phyloP scores from a whole-genome alignment of 306 rosid species.

The Rosa lucieae region DNA sequence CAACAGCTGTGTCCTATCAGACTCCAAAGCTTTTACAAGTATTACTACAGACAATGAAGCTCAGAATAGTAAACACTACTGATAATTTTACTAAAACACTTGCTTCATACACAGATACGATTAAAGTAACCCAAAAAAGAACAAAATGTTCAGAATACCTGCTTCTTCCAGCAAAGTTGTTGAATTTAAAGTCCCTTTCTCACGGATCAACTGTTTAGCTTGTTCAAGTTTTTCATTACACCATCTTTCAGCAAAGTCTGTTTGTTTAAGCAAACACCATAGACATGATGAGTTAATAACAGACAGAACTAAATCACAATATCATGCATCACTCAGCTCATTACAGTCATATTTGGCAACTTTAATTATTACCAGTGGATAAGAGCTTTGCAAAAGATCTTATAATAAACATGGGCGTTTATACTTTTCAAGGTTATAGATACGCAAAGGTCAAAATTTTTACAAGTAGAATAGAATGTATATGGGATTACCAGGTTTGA shows the following conservation, averaged over 20 bases:
- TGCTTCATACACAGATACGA: conserved; percentile 7
- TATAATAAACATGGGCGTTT: not conserved
- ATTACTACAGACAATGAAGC: conserved; percentile 42
- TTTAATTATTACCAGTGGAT: not conserved
- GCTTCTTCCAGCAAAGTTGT: conserved; percentile 57
- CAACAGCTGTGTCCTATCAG: conserved; percentile 58
- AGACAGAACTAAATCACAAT: not conserved
- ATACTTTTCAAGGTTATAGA: not conserved
- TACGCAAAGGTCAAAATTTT: not conserved
- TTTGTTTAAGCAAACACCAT: conserved; percentile 11
- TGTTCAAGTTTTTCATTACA: conserved; percentile 65
- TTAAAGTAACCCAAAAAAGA: conserved; percentile 4
- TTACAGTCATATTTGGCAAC: not conserved
- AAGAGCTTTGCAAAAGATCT: not conserved
- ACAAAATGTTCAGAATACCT: conserved; percentile 39
- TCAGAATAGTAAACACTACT: conserved; percentile 16
- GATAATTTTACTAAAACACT: conserved; percentile 9
- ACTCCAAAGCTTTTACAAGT: conserved; percentile 74
- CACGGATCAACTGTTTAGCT: conserved; percentile 43
- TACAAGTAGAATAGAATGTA: not conserved
- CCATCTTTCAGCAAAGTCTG: conserved; percentile 85
- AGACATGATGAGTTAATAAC: conserved; percentile 13
- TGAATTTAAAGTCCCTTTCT: conserved; percentile 37
- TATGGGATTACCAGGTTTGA: not conserved
- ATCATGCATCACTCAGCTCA: not conserved